These are phyloP conservation scores for Hansenula lynferdii DNA, from an alignment of 1,139 yeast species.

Conservation along the genomic window DNA sequence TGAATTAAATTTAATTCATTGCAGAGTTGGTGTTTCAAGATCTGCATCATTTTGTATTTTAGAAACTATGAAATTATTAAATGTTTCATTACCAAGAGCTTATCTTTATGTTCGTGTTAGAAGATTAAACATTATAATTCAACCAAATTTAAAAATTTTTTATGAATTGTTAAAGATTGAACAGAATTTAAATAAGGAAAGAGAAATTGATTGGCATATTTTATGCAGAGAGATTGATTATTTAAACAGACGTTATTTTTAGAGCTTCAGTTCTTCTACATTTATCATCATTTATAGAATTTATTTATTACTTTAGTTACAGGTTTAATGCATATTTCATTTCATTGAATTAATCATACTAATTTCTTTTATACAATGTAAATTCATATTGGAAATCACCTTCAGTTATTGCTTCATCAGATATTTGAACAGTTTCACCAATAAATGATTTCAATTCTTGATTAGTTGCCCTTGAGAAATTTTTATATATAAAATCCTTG, in stretches of 20 bases:
- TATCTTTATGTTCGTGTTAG: constrained; percentile 50
- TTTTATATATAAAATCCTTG: constrained; percentile 14
- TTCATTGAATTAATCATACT: too few species aligned
- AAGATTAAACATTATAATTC: constrained; percentile 50
- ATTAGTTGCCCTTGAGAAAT: constrained; percentile 12
- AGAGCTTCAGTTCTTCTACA: too few species aligned
- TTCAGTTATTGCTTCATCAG: constrained; percentile 8
- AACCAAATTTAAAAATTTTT: constrained; percentile 49
- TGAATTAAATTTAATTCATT: constrained; percentile 42
- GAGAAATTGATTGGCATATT: constrained; percentile 1
- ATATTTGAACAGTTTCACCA: constrained; percentile 8
- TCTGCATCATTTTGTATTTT: constrained; percentile 54
- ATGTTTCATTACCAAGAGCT: constrained; percentile 41
- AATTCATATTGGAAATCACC: constrained; percentile 15
- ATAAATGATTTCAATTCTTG: constrained; percentile 8
- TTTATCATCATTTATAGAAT: too few species aligned
- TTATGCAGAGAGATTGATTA: constrained; percentile 1
- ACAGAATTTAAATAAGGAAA: constrained; percentile 19
- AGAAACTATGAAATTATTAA: constrained; percentile 43
- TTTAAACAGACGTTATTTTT: constrained; percentile 1
- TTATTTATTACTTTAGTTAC: too few species aligned
- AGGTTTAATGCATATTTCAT: too few species aligned
- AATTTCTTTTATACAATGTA: constrained; percentile 14
- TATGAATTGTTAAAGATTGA: constrained; percentile 50
- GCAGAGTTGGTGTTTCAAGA: constrained; percentile 55